Evolutionary conservation across 1,284 basidiomycete genomes (phyloP).

Genomic region (Leccinum angustisporum): DNA sequence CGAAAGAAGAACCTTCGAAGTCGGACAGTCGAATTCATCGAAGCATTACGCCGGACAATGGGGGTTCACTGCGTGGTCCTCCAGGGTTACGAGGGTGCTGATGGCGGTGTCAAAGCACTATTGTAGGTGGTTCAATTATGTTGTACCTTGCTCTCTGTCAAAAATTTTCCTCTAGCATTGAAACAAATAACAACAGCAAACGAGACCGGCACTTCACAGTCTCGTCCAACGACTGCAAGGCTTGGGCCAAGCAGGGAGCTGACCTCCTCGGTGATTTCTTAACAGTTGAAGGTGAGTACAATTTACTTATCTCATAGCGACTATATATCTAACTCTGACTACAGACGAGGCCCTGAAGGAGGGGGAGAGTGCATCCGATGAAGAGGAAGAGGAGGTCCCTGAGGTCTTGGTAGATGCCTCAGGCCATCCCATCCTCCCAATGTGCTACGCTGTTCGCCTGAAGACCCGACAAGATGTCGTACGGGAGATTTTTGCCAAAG

Average conservation of each 20-base stretch:
- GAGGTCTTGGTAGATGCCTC: not conserved
- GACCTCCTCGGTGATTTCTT: not conserved
- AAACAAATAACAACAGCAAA: not conserved
- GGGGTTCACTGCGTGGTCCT: not conserved
- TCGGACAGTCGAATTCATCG: not conserved
- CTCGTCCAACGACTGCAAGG: slow-evolving; percentile 1
- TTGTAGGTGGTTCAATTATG: not conserved
- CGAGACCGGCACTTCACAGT: not conserved
- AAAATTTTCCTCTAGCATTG: not conserved
- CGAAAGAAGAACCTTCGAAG: not conserved
- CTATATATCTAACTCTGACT: not conserved
- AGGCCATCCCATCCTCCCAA: not conserved
- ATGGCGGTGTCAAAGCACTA: not conserved
- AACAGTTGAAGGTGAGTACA: not conserved
- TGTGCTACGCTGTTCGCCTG: not conserved
- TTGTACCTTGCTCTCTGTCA: not conserved
- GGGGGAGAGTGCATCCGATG: not conserved
- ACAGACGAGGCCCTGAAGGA: not conserved
- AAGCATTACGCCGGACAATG: not conserved
- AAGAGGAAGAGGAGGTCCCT: not conserved
- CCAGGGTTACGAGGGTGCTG: not conserved
- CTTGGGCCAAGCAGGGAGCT: not conserved
- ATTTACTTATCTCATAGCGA: not conserved
- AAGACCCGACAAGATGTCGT: not conserved
- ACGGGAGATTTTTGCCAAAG: not conserved